Base-by-base conservation (phyloP, 2,329 filamentous ascomycete species). In the Coniochaeta ligniaria region DNA sequence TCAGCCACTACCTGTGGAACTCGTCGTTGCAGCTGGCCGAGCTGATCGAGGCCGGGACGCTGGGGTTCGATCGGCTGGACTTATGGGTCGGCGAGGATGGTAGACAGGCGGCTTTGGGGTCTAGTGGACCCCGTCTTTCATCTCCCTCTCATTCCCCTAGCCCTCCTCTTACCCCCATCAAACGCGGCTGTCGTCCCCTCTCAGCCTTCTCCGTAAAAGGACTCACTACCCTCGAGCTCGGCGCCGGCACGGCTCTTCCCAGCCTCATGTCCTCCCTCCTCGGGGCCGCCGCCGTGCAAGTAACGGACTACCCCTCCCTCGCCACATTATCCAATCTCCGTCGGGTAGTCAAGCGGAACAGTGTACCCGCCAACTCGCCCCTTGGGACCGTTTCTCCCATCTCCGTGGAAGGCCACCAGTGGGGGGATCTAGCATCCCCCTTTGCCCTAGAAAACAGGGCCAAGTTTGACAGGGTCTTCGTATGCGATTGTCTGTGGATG, bases 401-500 rank as follows among this genome's bases (percentile, higher is more conserved):
- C 2, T 62, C 70, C 0, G 80, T 90, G 6, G 70, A 82, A 58
- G 86, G 86, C 1, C 88, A 91, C 66, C 73, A 77, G 41, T 91
- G 89, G 88, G 87, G 88, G 7, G 79, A 80, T 20, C 69, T 83
- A 22, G 61, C 62, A 8, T 64, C 59, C 52, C 65, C 50, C 59
- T 22, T 68, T 17, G 67, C 68, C 7, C 11, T 33, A 26, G 43
- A 67, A 28, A 62, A 68, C 61, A 65, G 65, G 43, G 72, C 72
- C 61, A 69, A 69, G 1, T 90, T 86, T 68, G 84, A 84, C 54
- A 81, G 86, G 61, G 77, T 92, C 45, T 73, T 91, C n/a, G 85
- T 85, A 0, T 86, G 87, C 63, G 88, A 92, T 73, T 91, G 88
- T 68, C 79, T 90, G 60, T 92, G 89, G 88, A 90, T 91, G 86